Percentiles rank a stretch among this genome's conserved stretches.
These are phyloP conservation scores for Curvularia sp. DNA, from an alignment of 2,329 filamentous ascomycete species.

Conservation along the genomic window DNA sequence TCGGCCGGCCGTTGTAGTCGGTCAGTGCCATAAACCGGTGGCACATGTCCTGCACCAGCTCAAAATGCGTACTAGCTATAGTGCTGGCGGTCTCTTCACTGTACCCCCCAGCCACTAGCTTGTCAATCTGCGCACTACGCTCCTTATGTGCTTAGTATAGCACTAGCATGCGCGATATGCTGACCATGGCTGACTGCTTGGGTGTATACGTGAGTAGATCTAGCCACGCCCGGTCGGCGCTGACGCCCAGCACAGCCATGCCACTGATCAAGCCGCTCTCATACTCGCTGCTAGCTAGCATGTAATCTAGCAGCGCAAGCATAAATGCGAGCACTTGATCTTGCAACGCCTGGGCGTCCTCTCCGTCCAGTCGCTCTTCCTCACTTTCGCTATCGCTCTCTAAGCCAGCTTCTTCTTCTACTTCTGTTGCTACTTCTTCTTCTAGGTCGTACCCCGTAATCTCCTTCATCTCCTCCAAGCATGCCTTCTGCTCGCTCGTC, in stretches of 20 bases:
- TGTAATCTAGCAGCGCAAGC: too few relatives aligned
- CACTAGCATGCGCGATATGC: conserved; percentile 13
- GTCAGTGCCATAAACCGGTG: too few relatives aligned
- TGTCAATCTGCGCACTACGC: neutral
- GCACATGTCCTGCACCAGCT: too few relatives aligned
- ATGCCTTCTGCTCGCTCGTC: neutral
- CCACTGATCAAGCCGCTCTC: too few relatives aligned
- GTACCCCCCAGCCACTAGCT: conserved; percentile 5
- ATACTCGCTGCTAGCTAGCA: too few relatives aligned
- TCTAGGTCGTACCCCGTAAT: neutral
- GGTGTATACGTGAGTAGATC: conserved; percentile 15
- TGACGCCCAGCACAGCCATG: too few relatives aligned
- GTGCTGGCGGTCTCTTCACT: neutral
- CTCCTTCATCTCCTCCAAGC: conserved; percentile 4
- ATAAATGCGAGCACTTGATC: too few relatives aligned
- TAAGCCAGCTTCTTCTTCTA: too few relatives aligned
- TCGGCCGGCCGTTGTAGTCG: too few relatives aligned
- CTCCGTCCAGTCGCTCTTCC: neutral
- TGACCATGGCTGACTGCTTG: conserved; percentile 7
- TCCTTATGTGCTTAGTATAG: conserved; percentile 7
- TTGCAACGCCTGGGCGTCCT: neutral
- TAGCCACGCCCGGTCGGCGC: conserved; percentile 1
- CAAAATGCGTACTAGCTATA: neutral
- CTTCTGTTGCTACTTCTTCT: neutral
- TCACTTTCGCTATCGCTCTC: neutral